A percentile compares a stretch with the other conserved stretches of the same genome.
These are phyloP conservation scores for Colletotrichum liriopes DNA, from an alignment of 2,329 filamentous ascomycete species.

Conservation along the genomic window DNA sequence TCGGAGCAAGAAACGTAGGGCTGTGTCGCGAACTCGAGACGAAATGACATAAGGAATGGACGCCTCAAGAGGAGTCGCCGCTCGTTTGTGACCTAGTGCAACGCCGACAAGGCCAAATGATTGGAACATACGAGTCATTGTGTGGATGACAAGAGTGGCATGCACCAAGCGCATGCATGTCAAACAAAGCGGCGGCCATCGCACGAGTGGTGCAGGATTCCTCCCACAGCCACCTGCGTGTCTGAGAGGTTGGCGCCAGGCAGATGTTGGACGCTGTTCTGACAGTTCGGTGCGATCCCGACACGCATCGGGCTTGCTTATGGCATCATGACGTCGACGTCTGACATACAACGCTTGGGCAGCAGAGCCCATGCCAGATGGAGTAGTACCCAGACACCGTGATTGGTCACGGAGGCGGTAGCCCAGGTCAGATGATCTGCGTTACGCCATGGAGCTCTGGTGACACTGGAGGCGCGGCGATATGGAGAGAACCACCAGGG, in stretches of 20 bases:
- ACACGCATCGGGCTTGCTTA: constrained; percentile 13
- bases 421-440: constrained; percentile 39
- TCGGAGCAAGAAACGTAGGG: not conserved
- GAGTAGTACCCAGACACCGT: not conserved
- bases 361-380: constrained; percentile 15
- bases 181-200: constrained; percentile 23
- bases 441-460: constrained; percentile 24
- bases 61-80: not conserved
- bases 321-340: constrained; percentile 34
- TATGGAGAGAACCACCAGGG: constrained; percentile 31
- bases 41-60: constrained; percentile 33
- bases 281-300: constrained; percentile 1
- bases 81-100: constrained; percentile 1
- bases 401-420: constrained; percentile 13
- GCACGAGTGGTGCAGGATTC: constrained; percentile 9
- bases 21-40: constrained; percentile 15
- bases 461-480: constrained; percentile 37
- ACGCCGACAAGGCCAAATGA: constrained; percentile 6
- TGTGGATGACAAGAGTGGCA: constrained; percentile 5
- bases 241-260: constrained; percentile 2
- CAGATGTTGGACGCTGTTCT: constrained; percentile 12
- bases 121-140: constrained; percentile 32
- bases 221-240: not conserved
- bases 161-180: constrained; percentile 28
- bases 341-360: constrained; percentile 19